These are phyloP conservation scores for Scleromitrula shiraiana DNA, from an alignment of 2,329 filamentous ascomycete genomes.

Conservation along the genomic window DNA sequence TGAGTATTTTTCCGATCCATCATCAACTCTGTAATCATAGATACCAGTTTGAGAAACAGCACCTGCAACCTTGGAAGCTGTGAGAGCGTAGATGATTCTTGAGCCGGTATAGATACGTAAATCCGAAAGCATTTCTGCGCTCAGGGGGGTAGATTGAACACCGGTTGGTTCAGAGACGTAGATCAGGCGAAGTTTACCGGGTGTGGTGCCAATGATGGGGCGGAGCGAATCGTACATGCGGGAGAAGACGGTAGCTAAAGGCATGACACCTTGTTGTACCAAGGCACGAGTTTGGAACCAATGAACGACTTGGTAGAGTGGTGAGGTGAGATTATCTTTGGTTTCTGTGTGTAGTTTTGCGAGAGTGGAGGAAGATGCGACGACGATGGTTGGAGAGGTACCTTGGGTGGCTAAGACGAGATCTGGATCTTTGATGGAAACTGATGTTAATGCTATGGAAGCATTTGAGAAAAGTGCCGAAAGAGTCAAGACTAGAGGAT, in stretches of 20 bases:
- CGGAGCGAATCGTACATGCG: slow-evolving; percentile 51
- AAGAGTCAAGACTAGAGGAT: slow-evolving; percentile 72
- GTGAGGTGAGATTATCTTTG: slow-evolving; percentile 49
- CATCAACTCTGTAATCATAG: slow-evolving; percentile 69
- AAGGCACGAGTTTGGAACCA: slow-evolving; percentile 64
- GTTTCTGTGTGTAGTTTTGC: slow-evolving; percentile 58
- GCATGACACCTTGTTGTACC: slow-evolving; percentile 64
- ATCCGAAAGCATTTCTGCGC: slow-evolving; percentile 65
- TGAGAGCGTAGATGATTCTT: slow-evolving; percentile 77
- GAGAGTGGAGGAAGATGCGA: slow-evolving; percentile 68
- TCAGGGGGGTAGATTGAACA: slow-evolving; percentile 54
- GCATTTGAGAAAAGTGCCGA: slow-evolving; percentile 77
- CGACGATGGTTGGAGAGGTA: slow-evolving; percentile 73
- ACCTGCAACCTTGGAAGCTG: slow-evolving; percentile 75
- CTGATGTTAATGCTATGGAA: slow-evolving; percentile 81
- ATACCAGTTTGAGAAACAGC: slow-evolving; percentile 80
- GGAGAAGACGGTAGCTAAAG: slow-evolving; percentile 54
- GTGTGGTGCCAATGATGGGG: slow-evolving; percentile 51
- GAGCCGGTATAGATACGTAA: slow-evolving; percentile 74
- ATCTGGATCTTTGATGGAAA: slow-evolving; percentile 65
- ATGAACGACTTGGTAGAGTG: slow-evolving; percentile 60
- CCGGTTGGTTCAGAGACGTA: slow-evolving; percentile 70
- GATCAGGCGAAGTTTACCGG: slow-evolving; percentile 72
- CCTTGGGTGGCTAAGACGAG: slow-evolving; percentile 65
- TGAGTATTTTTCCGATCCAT: slow-evolving; percentile 33